phyloP scores from a whole-genome alignment of 78 protist species.

The slime mould (Dictyostelium discoideum) region dicty_2.7 NC_007091.3:158001-158500 shows the following conservation, averaged over 20 bases:
- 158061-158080: background rate
- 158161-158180: too few relatives aligned
- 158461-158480: too few relatives aligned
- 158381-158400: conserved; percentile 57
- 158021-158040: background rate
- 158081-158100: background rate
- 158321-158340: conserved; percentile 52
- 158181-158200: too few relatives aligned
- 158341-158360: conserved; percentile 45
- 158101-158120: too few relatives aligned
- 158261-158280: conserved; percentile 76
- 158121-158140: too few relatives aligned
- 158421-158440: conserved; percentile 44
- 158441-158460: too few relatives aligned
- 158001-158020: background rate
- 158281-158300: conserved; percentile 63
- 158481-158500: background rate
- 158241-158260: background rate
- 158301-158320: conserved; percentile 65
- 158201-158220: too few relatives aligned
- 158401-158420: conserved; percentile 40
- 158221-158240: too few relatives aligned
- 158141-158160: too few relatives aligned
- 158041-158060: too few relatives aligned
- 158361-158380: background rate